A percentile compares a stretch with the other conserved stretches of the same genome.
Evolutionary conservation across 2,329 filamentous ascomycete genomes (phyloP).

Genomic region (Cercospora citrullina): DNA sequence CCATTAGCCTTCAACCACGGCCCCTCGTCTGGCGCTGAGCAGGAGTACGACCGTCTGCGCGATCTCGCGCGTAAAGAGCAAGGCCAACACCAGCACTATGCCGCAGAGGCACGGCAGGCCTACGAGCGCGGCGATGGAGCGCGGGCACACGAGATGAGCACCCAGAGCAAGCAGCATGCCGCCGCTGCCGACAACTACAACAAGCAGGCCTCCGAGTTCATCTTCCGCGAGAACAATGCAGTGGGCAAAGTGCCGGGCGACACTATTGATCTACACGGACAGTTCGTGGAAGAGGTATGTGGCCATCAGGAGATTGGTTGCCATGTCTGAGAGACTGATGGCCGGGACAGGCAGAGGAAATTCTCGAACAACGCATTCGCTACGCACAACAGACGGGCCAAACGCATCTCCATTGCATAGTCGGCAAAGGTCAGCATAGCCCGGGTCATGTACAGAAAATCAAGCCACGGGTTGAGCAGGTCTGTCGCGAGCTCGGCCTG

Average conservation of each 20-base stretch:
- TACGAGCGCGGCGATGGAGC: slow-evolving; percentile 82
- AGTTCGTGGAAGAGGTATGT: slow-evolving; percentile 75
- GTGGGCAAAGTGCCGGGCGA: slow-evolving; percentile 71
- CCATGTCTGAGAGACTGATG: background rate
- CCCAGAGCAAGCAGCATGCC: slow-evolving; percentile 82
- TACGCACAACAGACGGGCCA: slow-evolving; percentile 73
- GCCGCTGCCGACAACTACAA: slow-evolving; percentile 86
- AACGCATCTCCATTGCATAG: slow-evolving; percentile 87
- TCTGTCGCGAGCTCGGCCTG: slow-evolving; percentile 79
- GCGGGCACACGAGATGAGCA: slow-evolving; percentile 76
- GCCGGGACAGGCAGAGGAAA: slow-evolving; percentile 66
- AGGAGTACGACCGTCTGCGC: slow-evolving; percentile 89
- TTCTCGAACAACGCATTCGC: slow-evolving; percentile 80
- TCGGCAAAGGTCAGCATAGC: slow-evolving; percentile 92
- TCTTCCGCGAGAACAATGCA: slow-evolving; percentile 94
- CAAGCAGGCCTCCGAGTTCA: slow-evolving; percentile 85
- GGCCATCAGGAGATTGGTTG: background rate
- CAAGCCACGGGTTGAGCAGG: slow-evolving; percentile 87
- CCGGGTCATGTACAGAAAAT: slow-evolving; percentile 83
- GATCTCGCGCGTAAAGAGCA: slow-evolving; percentile 80
- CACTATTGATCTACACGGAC: slow-evolving; percentile 90
- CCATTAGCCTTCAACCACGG: slow-evolving; percentile 73
- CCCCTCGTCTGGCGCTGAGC: slow-evolving; percentile 67
- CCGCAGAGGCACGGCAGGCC: slow-evolving; percentile 68
- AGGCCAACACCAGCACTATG: slow-evolving; percentile 70